A percentile compares a stretch with the other conserved stretches of the same genome.
phyloP scores from a whole-genome alignment of 495 filamentous ascomycete species.

The Rhizodiscina lignyota region DNA sequence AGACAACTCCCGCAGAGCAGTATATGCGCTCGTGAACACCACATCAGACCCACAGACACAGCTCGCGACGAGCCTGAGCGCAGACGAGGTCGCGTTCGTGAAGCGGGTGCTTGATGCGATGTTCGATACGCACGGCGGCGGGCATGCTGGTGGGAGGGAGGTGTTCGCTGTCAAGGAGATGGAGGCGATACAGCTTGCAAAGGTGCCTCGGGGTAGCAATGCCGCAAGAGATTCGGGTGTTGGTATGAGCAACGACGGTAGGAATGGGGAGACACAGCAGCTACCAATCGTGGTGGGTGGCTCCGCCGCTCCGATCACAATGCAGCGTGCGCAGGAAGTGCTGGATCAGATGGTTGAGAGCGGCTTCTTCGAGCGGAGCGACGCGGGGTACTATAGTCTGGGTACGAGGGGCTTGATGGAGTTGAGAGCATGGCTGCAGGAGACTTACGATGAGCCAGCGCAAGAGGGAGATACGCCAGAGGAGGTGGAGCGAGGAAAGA shows the following conservation, averaged over 20 bases:
- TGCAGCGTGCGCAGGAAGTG: slow-evolving; percentile 57
- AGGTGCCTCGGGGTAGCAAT: slow-evolving; percentile 4
- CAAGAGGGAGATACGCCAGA: slow-evolving; percentile 33
- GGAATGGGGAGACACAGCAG: slow-evolving; percentile 14
- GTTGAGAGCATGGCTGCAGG: slow-evolving; percentile 61
- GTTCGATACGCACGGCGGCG: slow-evolving; percentile 64
- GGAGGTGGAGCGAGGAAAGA: slow-evolving; percentile 29
- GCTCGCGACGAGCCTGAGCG: slow-evolving; percentile 60
- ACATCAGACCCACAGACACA: slow-evolving; percentile 70
- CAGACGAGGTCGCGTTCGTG: slow-evolving; percentile 82
- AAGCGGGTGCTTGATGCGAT: slow-evolving; percentile 81
- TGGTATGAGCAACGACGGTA: slow-evolving; percentile 16
- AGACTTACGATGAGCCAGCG: slow-evolving; percentile 61
- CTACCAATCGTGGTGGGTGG: slow-evolving; percentile 19
- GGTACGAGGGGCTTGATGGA: slow-evolving; percentile 69
- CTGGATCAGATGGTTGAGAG: slow-evolving; percentile 55
- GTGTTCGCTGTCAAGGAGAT: slow-evolving; percentile 63
- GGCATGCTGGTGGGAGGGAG: slow-evolving; percentile 43
- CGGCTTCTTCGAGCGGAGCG: slow-evolving; percentile 68
- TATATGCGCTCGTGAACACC: slow-evolving; percentile 77
- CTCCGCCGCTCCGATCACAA: slow-evolving; percentile 37
- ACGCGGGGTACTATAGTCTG: slow-evolving; percentile 54
- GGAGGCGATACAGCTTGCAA: slow-evolving; percentile 44
- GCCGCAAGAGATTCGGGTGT: not conserved
- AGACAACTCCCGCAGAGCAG: slow-evolving; percentile 14